Conservation (phyloP, 2,329 filamentous ascomycete species). For the Sporothrix mexicana region DNA sequence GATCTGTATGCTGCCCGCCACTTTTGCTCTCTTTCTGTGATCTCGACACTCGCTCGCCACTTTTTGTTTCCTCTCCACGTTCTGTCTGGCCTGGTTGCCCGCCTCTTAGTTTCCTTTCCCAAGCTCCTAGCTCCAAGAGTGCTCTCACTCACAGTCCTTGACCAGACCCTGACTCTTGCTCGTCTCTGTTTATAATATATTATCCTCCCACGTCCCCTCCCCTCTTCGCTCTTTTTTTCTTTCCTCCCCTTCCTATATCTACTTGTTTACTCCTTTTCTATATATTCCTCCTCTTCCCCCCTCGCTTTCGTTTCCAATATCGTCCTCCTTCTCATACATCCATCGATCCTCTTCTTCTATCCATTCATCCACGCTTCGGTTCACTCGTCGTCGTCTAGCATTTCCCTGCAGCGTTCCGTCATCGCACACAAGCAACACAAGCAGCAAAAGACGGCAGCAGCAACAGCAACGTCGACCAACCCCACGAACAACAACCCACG, state of each 20-base stretch:
- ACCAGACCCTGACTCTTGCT: not conserved
- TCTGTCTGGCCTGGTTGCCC: slow-evolving; percentile 9
- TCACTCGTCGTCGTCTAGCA: not conserved
- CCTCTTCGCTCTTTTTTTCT: not conserved
- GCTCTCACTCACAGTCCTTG: no score
- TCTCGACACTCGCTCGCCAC: slow-evolving; percentile 13
- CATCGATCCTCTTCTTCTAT: not conserved
- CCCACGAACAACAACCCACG: not conserved
- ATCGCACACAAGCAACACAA: not conserved
- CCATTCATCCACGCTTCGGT: not conserved
- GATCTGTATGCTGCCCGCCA: not conserved
- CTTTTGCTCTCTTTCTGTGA: not conserved
- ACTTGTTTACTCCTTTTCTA: not conserved
- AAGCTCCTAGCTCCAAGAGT: slow-evolving; percentile 10
- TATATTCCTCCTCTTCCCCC: not conserved
- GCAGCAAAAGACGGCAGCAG: not conserved
- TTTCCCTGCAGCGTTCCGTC: not conserved
- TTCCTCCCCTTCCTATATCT: not conserved
- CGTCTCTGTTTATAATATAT: slow-evolving; percentile 22
- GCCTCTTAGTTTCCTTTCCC: not conserved
- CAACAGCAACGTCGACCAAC: not conserved
- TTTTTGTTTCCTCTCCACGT: slow-evolving; percentile 2
- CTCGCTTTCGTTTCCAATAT: not conserved
- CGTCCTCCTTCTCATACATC: not conserved
- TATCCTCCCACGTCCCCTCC: not conserved